A percentile compares a stretch with the other conserved stretches of the same genome.
These are phyloP conservation scores for Ceratobasidium sp. DNA, from an alignment of 1,284 basidiomycete species.

Conservation along the genomic window DNA sequence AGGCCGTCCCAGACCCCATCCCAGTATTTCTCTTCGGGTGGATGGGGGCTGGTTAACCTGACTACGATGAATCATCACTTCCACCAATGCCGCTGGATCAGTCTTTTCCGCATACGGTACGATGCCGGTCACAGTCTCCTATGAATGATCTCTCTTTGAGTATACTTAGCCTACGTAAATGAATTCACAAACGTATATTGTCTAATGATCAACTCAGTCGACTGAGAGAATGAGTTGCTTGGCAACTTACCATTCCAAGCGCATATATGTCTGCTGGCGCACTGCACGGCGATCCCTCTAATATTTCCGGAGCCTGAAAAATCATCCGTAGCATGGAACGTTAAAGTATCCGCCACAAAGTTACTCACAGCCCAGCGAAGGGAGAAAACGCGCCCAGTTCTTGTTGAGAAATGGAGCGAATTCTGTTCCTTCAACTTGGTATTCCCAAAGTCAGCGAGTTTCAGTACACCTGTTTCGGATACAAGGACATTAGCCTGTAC, in stretches of 20 bases:
- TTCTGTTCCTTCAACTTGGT: neutral
- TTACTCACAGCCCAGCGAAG: conserved; percentile 11
- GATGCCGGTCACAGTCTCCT: conserved; percentile 7
- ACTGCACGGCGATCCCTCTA: neutral
- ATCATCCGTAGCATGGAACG: too few species aligned
- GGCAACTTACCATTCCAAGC: conserved; percentile 7
- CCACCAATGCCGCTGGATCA: too few species aligned
- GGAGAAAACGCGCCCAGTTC: neutral
- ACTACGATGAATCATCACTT: too few species aligned
- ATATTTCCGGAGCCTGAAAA: conserved; percentile 23
- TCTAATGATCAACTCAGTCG: neutral
- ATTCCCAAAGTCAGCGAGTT: conserved; percentile 25
- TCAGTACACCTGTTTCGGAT: neutral
- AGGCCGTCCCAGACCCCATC: too few species aligned
- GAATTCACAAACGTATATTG: neutral
- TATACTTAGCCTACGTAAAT: neutral
- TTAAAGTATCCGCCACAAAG: neutral
- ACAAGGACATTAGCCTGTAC: conserved; percentile 22
- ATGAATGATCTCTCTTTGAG: too few species aligned
- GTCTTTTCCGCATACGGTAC: too few species aligned
- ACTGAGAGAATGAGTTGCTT: neutral
- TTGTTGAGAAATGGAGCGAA: neutral
- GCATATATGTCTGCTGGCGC: conserved; percentile 1
- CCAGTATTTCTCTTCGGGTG: too few species aligned
- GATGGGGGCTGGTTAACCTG: too few species aligned